Conservation (phyloP, 129 eudicot species). For the Artemisia annua region DNA sequence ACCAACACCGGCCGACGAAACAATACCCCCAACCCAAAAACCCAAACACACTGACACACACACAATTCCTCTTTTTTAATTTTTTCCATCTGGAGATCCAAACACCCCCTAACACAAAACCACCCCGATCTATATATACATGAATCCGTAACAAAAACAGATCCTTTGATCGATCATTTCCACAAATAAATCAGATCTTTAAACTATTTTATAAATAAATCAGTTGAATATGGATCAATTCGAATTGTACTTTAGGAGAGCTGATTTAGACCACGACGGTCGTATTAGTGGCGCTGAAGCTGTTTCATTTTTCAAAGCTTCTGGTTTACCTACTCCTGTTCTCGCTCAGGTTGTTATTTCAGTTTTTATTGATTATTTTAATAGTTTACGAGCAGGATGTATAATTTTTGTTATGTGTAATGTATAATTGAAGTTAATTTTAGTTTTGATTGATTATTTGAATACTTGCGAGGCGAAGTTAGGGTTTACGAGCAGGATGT, state of each 20-base stretch:
- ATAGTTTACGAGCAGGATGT: too few species aligned
- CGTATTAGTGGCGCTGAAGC: slow-evolving; percentile 89
- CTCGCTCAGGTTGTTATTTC: slow-evolving; percentile 74
- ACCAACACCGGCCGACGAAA: neutral
- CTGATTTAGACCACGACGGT: slow-evolving; percentile 96
- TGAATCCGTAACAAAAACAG: too few species aligned
- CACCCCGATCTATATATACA: too few species aligned
- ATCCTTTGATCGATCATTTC: too few species aligned
- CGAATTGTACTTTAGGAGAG: slow-evolving; percentile 74
- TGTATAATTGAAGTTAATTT: too few species aligned
- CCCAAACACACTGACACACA: too few species aligned
- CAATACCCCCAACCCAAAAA: neutral
- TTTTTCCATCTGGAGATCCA: too few species aligned
- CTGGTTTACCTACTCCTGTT: slow-evolving; percentile 71
- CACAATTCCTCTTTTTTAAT: neutral
- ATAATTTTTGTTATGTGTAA: too few species aligned
- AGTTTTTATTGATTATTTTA: too few species aligned
- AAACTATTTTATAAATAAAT: neutral
- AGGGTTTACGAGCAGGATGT: neutral
- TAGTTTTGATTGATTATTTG: too few species aligned
- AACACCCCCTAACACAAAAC: too few species aligned
- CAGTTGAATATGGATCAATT: slow-evolving; percentile 61
- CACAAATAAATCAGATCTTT: too few species aligned
- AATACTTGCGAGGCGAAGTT: neutral
- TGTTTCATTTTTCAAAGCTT: slow-evolving; percentile 69